phyloP scores from a whole-genome alignment of 805 yeast genomes.

The Vanderwaltozyma yarrowii region DNA sequence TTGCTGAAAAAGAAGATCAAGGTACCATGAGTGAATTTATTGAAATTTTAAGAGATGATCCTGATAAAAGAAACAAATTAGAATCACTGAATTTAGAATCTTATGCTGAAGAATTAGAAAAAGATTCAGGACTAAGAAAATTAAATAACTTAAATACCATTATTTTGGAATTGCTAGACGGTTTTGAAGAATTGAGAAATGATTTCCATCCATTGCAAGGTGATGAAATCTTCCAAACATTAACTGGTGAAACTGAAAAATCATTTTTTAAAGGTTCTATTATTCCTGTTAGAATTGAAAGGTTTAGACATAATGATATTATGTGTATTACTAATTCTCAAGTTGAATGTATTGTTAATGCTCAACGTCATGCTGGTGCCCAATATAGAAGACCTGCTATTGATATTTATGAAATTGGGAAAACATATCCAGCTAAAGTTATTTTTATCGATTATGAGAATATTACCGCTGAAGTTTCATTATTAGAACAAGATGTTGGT shows the following conservation, averaged over 20 bases:
- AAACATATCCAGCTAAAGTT: slow-evolving; percentile 79
- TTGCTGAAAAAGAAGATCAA: slow-evolving; percentile 43
- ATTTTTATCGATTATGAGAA: slow-evolving; percentile 59
- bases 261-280: slow-evolving; percentile 59
- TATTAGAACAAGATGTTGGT: slow-evolving; percentile 55
- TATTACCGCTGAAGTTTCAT: slow-evolving; percentile 63
- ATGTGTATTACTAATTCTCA: slow-evolving; percentile 45
- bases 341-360: slow-evolving; percentile 48
- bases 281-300: slow-evolving; percentile 64
- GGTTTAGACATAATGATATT: slow-evolving; percentile 33
- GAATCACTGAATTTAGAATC: slow-evolving; percentile 85
- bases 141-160: slow-evolving; percentile 27
- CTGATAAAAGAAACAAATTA: slow-evolving; percentile 69
- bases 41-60: slow-evolving; percentile 46
- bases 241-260: slow-evolving; percentile 77
- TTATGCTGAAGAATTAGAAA: slow-evolving; percentile 81
- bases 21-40: slow-evolving; percentile 32
- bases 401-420: slow-evolving; percentile 47
- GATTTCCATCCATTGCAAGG: slow-evolving; percentile 55
- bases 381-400: slow-evolving; percentile 37
- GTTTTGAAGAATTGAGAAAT: slow-evolving; percentile 77
- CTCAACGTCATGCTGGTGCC: slow-evolving; percentile 38
- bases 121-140: slow-evolving; percentile 30
- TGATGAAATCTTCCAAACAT: slow-evolving; percentile 71
- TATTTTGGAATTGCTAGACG: slow-evolving; percentile 65